Evolutionary conservation across 2,329 filamentous ascomycete genomes (phyloP), one percentile per base, ranked within the genome.

Genomic region (Paracorniculantispora psalliotae): DNA sequence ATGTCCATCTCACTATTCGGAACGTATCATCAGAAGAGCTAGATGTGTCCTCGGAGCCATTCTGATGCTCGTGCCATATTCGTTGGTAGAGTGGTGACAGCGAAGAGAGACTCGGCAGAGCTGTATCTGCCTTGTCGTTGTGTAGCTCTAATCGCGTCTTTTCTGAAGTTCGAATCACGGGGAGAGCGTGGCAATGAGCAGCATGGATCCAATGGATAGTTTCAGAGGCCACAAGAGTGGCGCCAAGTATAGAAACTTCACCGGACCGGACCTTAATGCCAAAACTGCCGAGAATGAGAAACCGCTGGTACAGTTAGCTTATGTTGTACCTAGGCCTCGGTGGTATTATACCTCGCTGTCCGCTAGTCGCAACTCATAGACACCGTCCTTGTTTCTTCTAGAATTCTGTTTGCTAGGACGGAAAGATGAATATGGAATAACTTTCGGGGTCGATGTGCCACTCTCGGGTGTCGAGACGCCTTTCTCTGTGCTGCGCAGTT

Each of bases 111-210:
- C 77, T 74, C 17, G 78, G 75, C 12, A 91, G 63, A 0, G 75
- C 75, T 15, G 69, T 70, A 2, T 79, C 73, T 9, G 73, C 76
- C 1, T 81, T 78, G 53, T 83, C 79, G 4, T 86, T 69, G 35
- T 80, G 74, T 25, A 91, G 71, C 60, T 88, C 81, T 1, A 90
- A 68, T 1, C 68, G 71, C 0, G 78, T 77, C 10, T 78, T 70
- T 48, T 82, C 77, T 0, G 73, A 66, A 46, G 80, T 84, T 49
- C 83, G 75, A 35, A 93, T 77, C 0, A 88, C 82, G 1, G 88
- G 88, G 1, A 93, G 71, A 1, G 89, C 85, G 67, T 91, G 84
- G 39, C 86, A 90, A 44, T 82, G 80, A 1, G 89, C 83, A 17
- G 88, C 87, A 69, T 83, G 84, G 17, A 90, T 77, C 76, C 82